Evolutionary conservation across 306 rosid species (phyloP), one percentile per base, ranked within the genome.

Genomic region (Sindora glabra): DNA sequence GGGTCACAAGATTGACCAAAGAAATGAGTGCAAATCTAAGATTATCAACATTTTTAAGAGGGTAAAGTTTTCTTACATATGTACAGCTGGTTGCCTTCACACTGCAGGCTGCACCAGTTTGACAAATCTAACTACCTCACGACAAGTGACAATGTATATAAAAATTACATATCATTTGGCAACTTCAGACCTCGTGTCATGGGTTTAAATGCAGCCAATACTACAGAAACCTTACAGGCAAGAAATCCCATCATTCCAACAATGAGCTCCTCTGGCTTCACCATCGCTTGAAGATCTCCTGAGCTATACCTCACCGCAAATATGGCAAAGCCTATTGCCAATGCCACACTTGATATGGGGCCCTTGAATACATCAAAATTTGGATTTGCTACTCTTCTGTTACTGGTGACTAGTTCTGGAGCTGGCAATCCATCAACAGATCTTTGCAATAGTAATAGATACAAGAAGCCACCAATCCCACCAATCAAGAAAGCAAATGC

Each of bases 181-280:
- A 56, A 64, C 74, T 83, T 77, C 5, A 53, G 37, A 55, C 68
- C 81, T 11, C 44, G 56, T 51, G 65, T 36, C 67, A 86, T 26
- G 39, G 96, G 96, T 79, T 80, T 92, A 32, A 76, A 61, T 76
- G 96, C 96, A 58, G 90, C 86, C 78, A 92, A 74, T 45, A 82
- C 83, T 55, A 89, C 96, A 29, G 96, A 78, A 27, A 84, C 75
- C 76, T 89, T 84, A 67, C 84, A 83, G 5, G 81, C 83, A 56
- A 92, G 94, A 78, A 89, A 92, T 25, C 97, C 94, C 70, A 80
- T 53, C 94, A 82, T 80, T 59, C 95, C 99, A 46, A 68, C 74
- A 32, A 92, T 12, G 67, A 92, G 57, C 45, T 92, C 83, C 67
- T 77, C 78, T n/a, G 89, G 82, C 5, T 89, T 68, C 25, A 86